phyloP scores from a whole-genome alignment of 495 filamentous ascomycete species.

The Sabuloglossum arenarium region DNA sequence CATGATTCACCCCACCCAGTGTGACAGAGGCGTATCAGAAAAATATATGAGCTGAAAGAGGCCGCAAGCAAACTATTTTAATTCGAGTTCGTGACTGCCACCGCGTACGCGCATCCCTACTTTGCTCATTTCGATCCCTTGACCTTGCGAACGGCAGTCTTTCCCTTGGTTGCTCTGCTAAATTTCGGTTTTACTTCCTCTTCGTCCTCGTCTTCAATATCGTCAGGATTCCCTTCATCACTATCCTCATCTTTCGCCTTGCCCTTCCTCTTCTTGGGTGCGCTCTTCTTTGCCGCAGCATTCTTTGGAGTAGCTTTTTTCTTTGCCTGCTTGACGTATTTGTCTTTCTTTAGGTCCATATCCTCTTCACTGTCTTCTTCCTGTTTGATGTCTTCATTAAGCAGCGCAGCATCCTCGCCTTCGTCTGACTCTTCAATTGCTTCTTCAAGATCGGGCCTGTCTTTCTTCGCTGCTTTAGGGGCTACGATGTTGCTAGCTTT shows the following conservation, averaged over 20 bases:
- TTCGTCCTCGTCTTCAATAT: slow-evolving; percentile 17
- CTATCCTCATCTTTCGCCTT: slow-evolving; percentile 30
- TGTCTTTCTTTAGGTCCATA: slow-evolving; percentile 74
- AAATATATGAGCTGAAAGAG: too few relatives aligned
- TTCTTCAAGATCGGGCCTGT: slow-evolving; percentile 86
- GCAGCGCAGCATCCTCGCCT: slow-evolving; percentile 35
- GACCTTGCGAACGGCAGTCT: background rate
- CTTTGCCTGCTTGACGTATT: slow-evolving; percentile 85
- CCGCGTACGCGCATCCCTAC: too few relatives aligned
- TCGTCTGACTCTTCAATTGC: slow-evolving; percentile 86
- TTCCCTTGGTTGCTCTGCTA: slow-evolving; percentile 19
- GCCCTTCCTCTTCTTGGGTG: slow-evolving; percentile 20
- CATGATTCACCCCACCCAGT: too few relatives aligned
- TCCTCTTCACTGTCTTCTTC: slow-evolving; percentile 40
- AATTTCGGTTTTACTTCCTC: slow-evolving; percentile 35
- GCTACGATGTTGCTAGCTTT: slow-evolving; percentile 62
- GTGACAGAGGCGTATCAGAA: too few relatives aligned
- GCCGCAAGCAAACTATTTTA: too few relatives aligned
- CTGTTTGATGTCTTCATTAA: slow-evolving; percentile 36
- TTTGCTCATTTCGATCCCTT: background rate
- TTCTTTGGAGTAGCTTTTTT: slow-evolving; percentile 23
- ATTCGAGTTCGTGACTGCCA: too few relatives aligned
- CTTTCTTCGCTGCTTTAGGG: slow-evolving; percentile 46
- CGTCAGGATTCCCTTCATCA: slow-evolving; percentile 19
- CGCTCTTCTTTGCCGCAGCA: slow-evolving; percentile 12